Base-by-base conservation (phyloP, 2,329 filamentous ascomycete genomes). In the Claviceps monticola region DNA sequence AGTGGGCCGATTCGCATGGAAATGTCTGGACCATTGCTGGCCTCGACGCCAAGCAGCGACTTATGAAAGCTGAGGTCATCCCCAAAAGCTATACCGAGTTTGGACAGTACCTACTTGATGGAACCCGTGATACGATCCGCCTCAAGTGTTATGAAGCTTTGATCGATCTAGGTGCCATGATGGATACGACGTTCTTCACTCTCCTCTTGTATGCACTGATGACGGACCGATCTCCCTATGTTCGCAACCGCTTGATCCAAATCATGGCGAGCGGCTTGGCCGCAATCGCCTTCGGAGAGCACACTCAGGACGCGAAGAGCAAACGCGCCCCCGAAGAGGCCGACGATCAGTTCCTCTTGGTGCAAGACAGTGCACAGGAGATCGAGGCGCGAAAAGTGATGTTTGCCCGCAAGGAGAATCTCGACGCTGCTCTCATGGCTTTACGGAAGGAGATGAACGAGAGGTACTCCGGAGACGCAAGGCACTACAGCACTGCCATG, bases 1-100 rank as follows among this genome's bases (percentile, higher is more conserved):
- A 84, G 61, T 85, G 82, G 75, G 79, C 79, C 16, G 72, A 77
- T 54, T 84, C 81, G 2, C 83, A 82, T 60, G 80, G 84, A 54
- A 86, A 85, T 55, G 74, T 82, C 51, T 81, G 79, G 72, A 83
- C 82, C 17, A 73, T 75, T 55, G 76, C 82, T 17, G 78, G 78
- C 4, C 65, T 84, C 44, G 75, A 81, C 52, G 82, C 81, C 52
- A 79, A 82, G 60, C 73, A 74, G 59, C 71, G 69, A 42, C 66
- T 84, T 49, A 84, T 84, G 80, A 82, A 82, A 65, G 76, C 77
- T 3, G 73, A 76, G 16, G 74, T 83, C 16, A 81, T 84, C 37
- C 72, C 75, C 1, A 62, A 68, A 36, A 69, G 73, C 42, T 72
- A 74, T 1, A 57, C 76, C 39, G 74, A 80, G 53, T 83, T 84